Evolutionary conservation across 164 flowering plant species (phyloP).

Genomic region (Magnolia officinalis): DNA sequence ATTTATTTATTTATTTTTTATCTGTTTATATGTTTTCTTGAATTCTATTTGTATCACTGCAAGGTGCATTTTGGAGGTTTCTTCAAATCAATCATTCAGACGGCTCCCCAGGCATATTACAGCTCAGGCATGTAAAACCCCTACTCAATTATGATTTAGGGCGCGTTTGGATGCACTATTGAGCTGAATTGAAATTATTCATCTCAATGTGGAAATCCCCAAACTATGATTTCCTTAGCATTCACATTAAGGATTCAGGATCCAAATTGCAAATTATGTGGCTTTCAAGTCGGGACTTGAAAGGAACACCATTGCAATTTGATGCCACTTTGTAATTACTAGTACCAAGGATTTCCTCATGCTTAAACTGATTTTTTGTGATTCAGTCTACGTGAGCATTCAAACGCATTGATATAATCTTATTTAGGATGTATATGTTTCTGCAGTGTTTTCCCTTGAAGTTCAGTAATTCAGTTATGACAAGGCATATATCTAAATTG

Average conservation of each 20-base stretch:
- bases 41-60: not conserved
- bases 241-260: not conserved
- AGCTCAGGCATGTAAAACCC: constrained; percentile 36
- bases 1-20: not conserved
- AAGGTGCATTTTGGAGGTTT: constrained; percentile 46
- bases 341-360: not conserved
- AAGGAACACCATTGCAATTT: not conserved
- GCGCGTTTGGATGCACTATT: not conserved
- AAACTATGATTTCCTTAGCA: not conserved
- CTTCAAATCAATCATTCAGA: constrained; percentile 25
- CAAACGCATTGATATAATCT: not conserved
- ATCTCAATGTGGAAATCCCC: not conserved
- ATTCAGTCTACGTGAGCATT: not conserved
- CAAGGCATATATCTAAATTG: no score
- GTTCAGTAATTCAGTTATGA: no score
- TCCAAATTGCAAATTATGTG: not conserved
- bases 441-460: no score
- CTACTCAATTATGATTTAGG: not conserved
- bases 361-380: not conserved
- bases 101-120: constrained; percentile 30
- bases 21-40: not conserved
- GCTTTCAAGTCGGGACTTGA: not conserved
- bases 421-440: no score
- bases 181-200: not conserved
- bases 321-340: not conserved